phyloP scores from a whole-genome alignment of 2,329 filamentous ascomycete species.

The Metarhizium brunneum region DNA sequence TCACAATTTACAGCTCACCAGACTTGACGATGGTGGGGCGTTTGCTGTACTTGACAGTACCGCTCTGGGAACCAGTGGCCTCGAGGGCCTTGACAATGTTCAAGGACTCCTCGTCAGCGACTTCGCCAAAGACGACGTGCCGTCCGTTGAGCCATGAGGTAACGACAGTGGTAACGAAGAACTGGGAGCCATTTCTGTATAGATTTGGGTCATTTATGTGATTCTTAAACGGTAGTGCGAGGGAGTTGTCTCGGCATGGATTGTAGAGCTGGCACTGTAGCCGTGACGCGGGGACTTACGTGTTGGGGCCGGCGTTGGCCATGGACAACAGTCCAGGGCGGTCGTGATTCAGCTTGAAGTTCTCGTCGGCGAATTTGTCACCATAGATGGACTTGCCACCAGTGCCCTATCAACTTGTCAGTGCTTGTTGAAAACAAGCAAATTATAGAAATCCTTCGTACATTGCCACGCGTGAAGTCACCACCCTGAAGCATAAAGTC shows the following conservation, averaged over 20 bases:
- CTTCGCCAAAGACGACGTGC: constrained; percentile 80
- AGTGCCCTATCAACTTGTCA: constrained; percentile 19
- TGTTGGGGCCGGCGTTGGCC: constrained; percentile 94
- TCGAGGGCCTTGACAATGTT: constrained; percentile 51
- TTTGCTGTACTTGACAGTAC: constrained; percentile 45
- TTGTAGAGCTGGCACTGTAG: background rate
- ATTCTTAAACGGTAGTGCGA: background rate
- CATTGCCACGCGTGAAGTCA: constrained; percentile 89
- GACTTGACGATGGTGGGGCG: constrained; percentile 48
- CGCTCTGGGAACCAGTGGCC: constrained; percentile 46
- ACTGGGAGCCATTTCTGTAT: constrained; percentile 87
- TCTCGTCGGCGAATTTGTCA: constrained; percentile 90
- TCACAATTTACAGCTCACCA: constrained; percentile 37
- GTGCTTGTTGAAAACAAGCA: background rate
- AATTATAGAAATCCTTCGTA: constrained; percentile 36
- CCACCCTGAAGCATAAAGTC: constrained; percentile 94
- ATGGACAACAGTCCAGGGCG: constrained; percentile 78
- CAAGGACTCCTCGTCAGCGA: constrained; percentile 41
- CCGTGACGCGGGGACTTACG: constrained; percentile 38
- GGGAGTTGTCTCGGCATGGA: background rate
- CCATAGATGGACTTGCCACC: constrained; percentile 93
- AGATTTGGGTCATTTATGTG: background rate
- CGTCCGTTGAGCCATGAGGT: constrained; percentile 79
- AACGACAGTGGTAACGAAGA: constrained; percentile 91
- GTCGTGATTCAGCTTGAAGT: constrained; percentile 70